Percentiles rank a stretch among this genome's conserved stretches.
Conservation (phyloP, 2,329 filamentous ascomycete genomes). For the Geosmithia morbida region DNA sequence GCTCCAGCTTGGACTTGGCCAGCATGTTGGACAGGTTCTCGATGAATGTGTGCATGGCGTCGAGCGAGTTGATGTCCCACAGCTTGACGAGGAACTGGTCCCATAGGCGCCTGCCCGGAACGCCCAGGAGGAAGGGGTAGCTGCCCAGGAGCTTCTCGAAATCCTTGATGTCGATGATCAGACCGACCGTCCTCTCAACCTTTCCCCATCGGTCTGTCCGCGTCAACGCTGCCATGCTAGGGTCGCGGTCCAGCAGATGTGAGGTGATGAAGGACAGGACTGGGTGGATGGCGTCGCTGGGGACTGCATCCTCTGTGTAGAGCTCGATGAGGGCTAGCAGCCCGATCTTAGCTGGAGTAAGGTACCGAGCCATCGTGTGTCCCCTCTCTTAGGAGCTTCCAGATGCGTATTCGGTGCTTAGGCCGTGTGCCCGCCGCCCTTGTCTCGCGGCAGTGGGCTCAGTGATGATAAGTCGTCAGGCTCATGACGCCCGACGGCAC, state of each 20-base stretch:
- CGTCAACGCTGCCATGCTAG: conserved; percentile 8
- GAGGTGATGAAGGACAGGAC: conserved; percentile 68
- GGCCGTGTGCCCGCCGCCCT: neutral
- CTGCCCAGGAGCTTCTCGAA: conserved; percentile 43
- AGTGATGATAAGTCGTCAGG: neutral
- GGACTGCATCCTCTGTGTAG: conserved; percentile 59
- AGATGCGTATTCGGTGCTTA: neutral
- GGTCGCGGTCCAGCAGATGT: conserved; percentile 41
- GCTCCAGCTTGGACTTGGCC: conserved; percentile 46
- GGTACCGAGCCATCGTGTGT: conserved; percentile 55
- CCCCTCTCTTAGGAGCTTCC: neutral
- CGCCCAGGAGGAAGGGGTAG: conserved; percentile 34
- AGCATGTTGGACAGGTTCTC: conserved; percentile 42
- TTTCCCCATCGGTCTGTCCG: conserved; percentile 25
- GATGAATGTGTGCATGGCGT: conserved; percentile 70
- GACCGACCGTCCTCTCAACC: conserved; percentile 32
- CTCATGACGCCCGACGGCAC: neutral
- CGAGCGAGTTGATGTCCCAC: conserved; percentile 72
- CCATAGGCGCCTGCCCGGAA: conserved; percentile 74
- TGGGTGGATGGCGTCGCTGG: conserved; percentile 55
- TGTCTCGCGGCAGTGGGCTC: neutral
- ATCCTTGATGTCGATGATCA: conserved; percentile 39
- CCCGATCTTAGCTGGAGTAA: conserved; percentile 81
- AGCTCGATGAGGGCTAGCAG: conserved; percentile 69
- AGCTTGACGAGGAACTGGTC: conserved; percentile 69